These are phyloP conservation scores for Penicillium cosmopolitanum DNA, from an alignment of 495 filamentous ascomycete species.

Conservation along the genomic window DNA sequence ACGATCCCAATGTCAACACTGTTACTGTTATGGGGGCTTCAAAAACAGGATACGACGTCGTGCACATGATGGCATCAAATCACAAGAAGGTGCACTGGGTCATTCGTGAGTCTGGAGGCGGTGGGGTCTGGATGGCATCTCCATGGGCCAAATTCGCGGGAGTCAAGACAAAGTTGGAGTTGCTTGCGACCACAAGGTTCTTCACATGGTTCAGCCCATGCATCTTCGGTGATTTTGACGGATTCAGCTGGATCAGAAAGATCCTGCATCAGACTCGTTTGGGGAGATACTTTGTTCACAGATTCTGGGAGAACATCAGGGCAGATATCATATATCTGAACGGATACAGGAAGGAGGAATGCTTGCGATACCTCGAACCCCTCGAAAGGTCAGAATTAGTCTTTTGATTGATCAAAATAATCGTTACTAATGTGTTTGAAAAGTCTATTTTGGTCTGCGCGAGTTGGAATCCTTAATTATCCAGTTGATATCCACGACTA, in stretches of 20 bases:
- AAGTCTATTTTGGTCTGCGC: slow-evolving; percentile 2
- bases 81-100: slow-evolving; percentile 69
- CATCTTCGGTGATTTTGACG: not conserved
- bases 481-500: not conserved
- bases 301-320: slow-evolving; percentile 5
- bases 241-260: not conserved
- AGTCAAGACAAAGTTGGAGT: not conserved
- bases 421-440: not conserved
- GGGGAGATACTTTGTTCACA: not conserved
- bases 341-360: slow-evolving; percentile 5
- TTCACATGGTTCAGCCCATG: slow-evolving; percentile 6
- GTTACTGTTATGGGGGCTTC: slow-evolving; percentile 63
- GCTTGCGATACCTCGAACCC: slow-evolving; percentile 7
- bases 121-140: slow-evolving; percentile 7
- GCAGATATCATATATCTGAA: slow-evolving; percentile 4
- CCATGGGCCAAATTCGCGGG: slow-evolving; percentile 4
- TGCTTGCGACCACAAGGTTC: not conserved
- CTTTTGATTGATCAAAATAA: not conserved
- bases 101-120: slow-evolving; percentile 46
- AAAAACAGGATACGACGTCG: slow-evolving; percentile 69
- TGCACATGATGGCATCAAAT: slow-evolving; percentile 57
- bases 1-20: slow-evolving; percentile 15
- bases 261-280: not conserved
- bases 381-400: slow-evolving; percentile 3
- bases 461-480: slow-evolving; percentile 1